Percentiles rank a stretch among this genome's conserved stretches.
These are phyloP conservation scores for Cymbopogon flexuosus DNA, from an alignment of 202 grass and related monocot genomes.

Conservation along the genomic window DNA sequence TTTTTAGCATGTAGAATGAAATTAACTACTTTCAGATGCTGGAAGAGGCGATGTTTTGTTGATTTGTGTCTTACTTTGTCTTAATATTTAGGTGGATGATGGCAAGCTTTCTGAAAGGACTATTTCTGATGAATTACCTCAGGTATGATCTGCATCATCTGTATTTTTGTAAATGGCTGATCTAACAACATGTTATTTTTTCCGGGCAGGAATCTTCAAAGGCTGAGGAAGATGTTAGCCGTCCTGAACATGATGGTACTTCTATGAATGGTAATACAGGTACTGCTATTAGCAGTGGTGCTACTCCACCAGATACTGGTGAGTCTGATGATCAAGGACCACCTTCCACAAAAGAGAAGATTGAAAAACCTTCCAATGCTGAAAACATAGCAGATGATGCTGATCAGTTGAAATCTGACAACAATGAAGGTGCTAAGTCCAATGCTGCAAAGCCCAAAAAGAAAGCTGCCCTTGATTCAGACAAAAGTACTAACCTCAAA, in stretches of 20 bases:
- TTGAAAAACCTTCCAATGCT: conserved; percentile 23
- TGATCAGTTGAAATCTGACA: conserved; percentile 30
- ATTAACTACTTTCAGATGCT: not conserved
- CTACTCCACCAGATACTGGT: conserved; percentile 45
- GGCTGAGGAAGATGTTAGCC: conserved; percentile 46
- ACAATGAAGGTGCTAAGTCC: conserved; percentile 29
- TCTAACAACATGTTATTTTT: too few relatives aligned
- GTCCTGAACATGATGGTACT: conserved; percentile 47
- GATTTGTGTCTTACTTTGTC: conserved; percentile 26
- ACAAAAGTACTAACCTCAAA: conserved; percentile 25
- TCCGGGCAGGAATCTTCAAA: conserved; percentile 55
- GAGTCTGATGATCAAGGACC: conserved; percentile 36
- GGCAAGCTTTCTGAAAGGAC: conserved; percentile 81
- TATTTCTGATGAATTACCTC: conserved; percentile 66
- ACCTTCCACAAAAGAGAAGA: conserved; percentile 50
- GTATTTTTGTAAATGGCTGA: conserved; percentile 12
- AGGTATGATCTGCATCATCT: conserved; percentile 39
- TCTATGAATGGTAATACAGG: conserved; percentile 29
- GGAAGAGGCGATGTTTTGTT: not conserved
- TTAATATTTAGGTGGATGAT: conserved; percentile 61
- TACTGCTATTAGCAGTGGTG: conserved; percentile 32
- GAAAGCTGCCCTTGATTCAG: conserved; percentile 19
- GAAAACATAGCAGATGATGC: conserved; percentile 21
- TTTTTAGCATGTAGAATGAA: conserved; percentile 23
- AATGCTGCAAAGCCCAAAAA: conserved; percentile 29